A percentile compares a stretch with the other conserved stretches of the same genome.
Evolutionary conservation across 2,329 filamentous ascomycete genomes (phyloP).

Genomic region (Colletotrichum sidae): DNA sequence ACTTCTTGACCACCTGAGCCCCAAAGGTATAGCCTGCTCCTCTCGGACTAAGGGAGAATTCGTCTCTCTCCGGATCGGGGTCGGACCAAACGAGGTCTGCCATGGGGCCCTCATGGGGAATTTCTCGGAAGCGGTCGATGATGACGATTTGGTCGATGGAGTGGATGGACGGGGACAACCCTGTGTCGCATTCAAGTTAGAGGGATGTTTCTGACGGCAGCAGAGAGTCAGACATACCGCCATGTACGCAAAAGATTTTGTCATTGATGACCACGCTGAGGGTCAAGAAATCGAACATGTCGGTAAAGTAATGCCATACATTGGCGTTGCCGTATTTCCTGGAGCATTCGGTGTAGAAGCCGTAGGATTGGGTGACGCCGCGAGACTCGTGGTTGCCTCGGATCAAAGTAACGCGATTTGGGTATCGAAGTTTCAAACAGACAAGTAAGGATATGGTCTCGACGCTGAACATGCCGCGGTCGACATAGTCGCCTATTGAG

Average conservation of each 20-base stretch:
- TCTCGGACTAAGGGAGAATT: conserved; percentile 93
- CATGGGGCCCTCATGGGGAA: conserved; percentile 98
- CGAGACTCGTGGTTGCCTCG: conserved; percentile 98
- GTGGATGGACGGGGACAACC: conserved; percentile 90
- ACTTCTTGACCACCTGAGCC: conserved; percentile 97
- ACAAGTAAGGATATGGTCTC: conserved; percentile 98
- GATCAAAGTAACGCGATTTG: conserved; percentile 93
- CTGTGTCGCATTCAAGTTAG: conserved; percentile 50
- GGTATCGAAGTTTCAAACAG: conserved; percentile 96
- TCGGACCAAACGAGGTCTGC: conserved; percentile 99
- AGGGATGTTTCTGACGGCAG: not conserved
- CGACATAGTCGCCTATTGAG: conserved; percentile 88
- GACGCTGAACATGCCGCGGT: conserved; percentile 97
- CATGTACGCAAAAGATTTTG: conserved; percentile 98
- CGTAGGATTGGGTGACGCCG: conserved; percentile 98
- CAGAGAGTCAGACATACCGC: conserved; percentile 63
- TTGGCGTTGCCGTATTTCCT: conserved; percentile 99
- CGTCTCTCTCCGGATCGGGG: conserved; percentile 95
- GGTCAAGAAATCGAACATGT: conserved; percentile 99
- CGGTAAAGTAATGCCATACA: conserved; percentile 99
- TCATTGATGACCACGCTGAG: conserved; percentile 98
- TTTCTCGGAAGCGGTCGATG: conserved; percentile 98
- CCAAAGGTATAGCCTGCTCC: conserved; percentile 98
- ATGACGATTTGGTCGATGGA: conserved; percentile 99
- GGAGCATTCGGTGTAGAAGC: conserved; percentile 98